Evolutionary conservation across 495 filamentous ascomycete genomes (phyloP).

Genomic region (Halenospora varia): DNA sequence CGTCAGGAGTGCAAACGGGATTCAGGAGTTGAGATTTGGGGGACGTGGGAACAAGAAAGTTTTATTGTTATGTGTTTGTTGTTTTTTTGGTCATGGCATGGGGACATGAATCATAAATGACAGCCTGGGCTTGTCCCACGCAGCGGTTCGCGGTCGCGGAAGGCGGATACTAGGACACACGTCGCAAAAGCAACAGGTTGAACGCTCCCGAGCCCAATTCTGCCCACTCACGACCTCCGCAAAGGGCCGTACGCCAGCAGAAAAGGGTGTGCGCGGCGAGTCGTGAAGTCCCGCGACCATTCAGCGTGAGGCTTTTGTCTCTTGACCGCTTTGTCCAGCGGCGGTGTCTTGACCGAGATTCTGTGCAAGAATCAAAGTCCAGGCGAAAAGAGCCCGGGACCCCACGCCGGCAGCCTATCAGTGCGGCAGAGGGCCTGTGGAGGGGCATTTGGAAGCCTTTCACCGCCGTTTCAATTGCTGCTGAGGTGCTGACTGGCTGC

Average conservation of each 20-base stretch:
- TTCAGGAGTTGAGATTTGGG: neutral
- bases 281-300: neutral
- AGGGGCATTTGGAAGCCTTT: neutral
- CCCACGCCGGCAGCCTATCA: neutral
- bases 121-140: neutral
- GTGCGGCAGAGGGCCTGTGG: neutral
- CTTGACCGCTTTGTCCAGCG: neutral
- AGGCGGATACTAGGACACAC: neutral
- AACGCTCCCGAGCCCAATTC: neutral
- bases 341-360: neutral
- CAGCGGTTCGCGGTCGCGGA: neutral
- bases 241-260: too few species aligned
- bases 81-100: neutral
- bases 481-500: too few species aligned
- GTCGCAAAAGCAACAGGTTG: neutral
- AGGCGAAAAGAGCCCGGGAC: neutral
- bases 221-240: neutral
- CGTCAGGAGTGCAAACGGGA: neutral
- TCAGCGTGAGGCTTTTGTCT: neutral
- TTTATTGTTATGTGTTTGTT: neutral
- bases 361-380: neutral
- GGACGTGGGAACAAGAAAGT: neutral
- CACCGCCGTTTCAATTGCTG: neutral
- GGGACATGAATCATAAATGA: neutral
- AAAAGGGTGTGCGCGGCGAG: neutral